Conservation (phyloP, 257 asterid genomes). For the Anisodus acutangulus region DNA sequence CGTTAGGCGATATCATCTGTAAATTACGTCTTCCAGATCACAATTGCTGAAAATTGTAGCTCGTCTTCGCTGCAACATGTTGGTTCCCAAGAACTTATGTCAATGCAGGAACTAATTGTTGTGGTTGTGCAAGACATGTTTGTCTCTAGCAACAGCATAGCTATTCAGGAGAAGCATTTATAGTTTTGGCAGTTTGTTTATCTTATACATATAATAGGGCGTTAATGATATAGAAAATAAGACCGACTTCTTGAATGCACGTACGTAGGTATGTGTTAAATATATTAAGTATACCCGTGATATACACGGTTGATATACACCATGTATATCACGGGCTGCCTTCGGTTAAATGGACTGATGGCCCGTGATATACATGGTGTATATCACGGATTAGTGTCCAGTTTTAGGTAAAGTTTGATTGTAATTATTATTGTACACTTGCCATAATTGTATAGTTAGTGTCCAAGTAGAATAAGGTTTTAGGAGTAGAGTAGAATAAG, state of each 20-base stretch:
- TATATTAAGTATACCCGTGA: neutral
- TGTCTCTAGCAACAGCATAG: neutral
- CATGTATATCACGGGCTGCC: too few relatives aligned
- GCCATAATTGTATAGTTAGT: too few relatives aligned
- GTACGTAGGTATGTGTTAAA: neutral
- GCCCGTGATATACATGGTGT: too few relatives aligned
- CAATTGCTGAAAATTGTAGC: neutral
- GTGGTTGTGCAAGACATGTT: neutral
- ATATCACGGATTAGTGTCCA: too few relatives aligned
- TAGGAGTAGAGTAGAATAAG: too few relatives aligned
- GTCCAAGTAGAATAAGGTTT: too few relatives aligned
- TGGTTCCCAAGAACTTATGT: neutral
- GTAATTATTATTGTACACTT: too few relatives aligned
- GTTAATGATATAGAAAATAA: too few relatives aligned
- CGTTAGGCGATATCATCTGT: conserved; percentile 18
- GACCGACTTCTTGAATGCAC: neutral
- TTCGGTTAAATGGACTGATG: too few relatives aligned
- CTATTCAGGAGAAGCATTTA: neutral
- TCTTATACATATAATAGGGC: neutral
- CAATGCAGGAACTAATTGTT: neutral
- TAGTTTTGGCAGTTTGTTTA: neutral
- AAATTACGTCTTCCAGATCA: neutral
- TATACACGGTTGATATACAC: too few relatives aligned
- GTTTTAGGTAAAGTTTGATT: too few relatives aligned
- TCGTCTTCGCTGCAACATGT: neutral